These are phyloP conservation scores for Penicillium sp. DNA, from an alignment of 2,329 filamentous ascomycete genomes.

Conservation along the genomic window DNA sequence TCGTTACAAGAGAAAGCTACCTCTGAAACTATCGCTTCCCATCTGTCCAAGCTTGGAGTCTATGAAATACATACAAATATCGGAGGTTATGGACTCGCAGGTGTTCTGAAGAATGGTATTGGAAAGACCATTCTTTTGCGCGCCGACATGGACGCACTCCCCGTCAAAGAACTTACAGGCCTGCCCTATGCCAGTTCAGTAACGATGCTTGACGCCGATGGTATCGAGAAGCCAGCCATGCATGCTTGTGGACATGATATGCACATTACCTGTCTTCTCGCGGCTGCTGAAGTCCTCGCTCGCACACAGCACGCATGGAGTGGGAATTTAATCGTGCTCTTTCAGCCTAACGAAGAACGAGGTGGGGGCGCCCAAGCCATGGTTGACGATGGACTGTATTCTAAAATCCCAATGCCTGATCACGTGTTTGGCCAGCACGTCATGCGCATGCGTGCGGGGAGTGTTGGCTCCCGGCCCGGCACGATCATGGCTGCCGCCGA, in stretches of 20 bases:
- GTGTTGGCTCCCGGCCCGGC: conserved; percentile 39
- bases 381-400: conserved; percentile 59
- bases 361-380: conserved; percentile 62
- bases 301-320: conserved; percentile 51
- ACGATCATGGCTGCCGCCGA: conserved; percentile 47
- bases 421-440: conserved; percentile 59
- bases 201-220: conserved; percentile 49
- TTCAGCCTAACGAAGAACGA: conserved; percentile 68
- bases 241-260: conserved; percentile 63
- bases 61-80: conserved; percentile 46
- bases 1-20: conserved; percentile 58
- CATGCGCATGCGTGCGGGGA: conserved; percentile 46
- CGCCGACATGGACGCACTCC: conserved; percentile 53
- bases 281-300: conserved; percentile 53
- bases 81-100: conserved; percentile 48
- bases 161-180: conserved; percentile 49
- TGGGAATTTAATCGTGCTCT: conserved; percentile 63
- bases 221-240: conserved; percentile 57
- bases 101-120: conserved; percentile 44
- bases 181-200: conserved; percentile 50
- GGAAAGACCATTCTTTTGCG: conserved; percentile 49
- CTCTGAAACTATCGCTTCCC: conserved; percentile 47
- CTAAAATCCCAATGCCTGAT: conserved; percentile 54
- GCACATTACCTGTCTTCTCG: conserved; percentile 59
- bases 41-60: conserved; percentile 38